Evolutionary conservation across 2,329 filamentous ascomycete genomes (phyloP).

Genomic region (Scytalidium lignicola): DNA sequence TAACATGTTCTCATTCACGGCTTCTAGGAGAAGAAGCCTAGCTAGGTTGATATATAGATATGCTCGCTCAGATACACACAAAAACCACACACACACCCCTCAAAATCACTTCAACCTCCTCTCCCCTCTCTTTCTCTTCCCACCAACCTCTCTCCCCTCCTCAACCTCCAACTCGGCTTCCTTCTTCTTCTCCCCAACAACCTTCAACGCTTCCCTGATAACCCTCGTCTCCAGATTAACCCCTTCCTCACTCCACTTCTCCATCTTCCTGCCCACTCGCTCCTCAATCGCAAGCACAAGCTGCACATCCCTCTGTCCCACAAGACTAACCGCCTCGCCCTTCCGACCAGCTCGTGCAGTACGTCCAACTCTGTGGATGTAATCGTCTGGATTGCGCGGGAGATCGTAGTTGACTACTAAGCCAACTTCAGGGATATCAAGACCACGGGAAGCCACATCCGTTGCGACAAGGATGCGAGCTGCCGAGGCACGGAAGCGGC

Average conservation of each 20-base stretch:
- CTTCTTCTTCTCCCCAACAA: constrained; percentile 89
- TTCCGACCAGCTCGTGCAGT: constrained; percentile 85
- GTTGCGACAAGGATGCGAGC: constrained; percentile 90
- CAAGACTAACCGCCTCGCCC: constrained; percentile 79
- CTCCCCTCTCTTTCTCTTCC: constrained; percentile 66
- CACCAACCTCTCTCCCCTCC: constrained; percentile 83
- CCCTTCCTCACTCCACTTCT: constrained; percentile 79
- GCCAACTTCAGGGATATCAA: constrained; percentile 89
- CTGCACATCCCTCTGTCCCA: constrained; percentile 89
- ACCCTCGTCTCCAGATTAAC: constrained; percentile 93
- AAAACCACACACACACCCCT: too few relatives aligned
- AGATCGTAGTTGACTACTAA: constrained; percentile 95
- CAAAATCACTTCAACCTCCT: constrained; percentile 43
- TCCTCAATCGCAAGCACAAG: constrained; percentile 86
- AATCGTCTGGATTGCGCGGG: constrained; percentile 92
- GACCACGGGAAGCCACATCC: constrained; percentile 87
- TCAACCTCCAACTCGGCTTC: constrained; percentile 89
- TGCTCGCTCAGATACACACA: too few relatives aligned
- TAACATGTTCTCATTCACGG: too few relatives aligned
- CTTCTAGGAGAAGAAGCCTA: too few relatives aligned
- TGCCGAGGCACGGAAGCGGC: constrained; percentile 82
- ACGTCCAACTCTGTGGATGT: constrained; percentile 92
- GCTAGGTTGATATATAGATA: too few relatives aligned
- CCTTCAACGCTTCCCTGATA: constrained; percentile 76
- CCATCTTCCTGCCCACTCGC: constrained; percentile 75